Base-by-base conservation (phyloP, 2,329 filamentous ascomycete genomes). In the Cytospora chrysosperma region DNA sequence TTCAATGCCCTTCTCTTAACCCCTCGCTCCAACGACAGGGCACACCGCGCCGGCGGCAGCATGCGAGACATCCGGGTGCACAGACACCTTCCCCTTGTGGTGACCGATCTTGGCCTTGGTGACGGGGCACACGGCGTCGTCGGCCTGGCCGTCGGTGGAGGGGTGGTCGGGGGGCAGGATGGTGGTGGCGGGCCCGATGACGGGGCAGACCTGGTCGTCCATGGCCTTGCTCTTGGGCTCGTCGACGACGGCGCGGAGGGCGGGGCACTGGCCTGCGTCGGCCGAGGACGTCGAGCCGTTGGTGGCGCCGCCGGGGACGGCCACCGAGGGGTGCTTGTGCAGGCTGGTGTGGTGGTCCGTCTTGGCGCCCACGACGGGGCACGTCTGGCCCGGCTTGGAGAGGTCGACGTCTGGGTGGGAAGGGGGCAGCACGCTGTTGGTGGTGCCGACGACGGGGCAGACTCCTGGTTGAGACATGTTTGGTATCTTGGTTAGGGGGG, bases 191-290 rank as follows among this genome's bases (percentile, higher is more conserved):
- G 77, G 75, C 1, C 77, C 77, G 26, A 77, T 75, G 54, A 79
- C 76, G 62, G 77, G 77, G 62, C 77, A 79, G 21, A 79, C 72
- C 50, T 73, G 67, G 69, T 78, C 77, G 68, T 79, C 77, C 75
- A 79, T 76, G 64, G 73, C 72, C 66, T 72, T 70, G 66, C 71
- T 72, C 74, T 78, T 73, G 53, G 72, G 66, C 67, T 78, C 74
- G 68, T 72, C 70, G 60, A 76, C 72, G 50, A 77, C 67, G 64
- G 61, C 68, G 67, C 67, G 69, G 37, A 79, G 68, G 27, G 70
- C 76, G 15, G 77, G 77, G 68, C 77, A 79, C 56, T 72, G 73
- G 56, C 73, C 72, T 19, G 77, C 77, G 61, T 78, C 76, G 47
- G 67, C 67, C 9, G 72, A 64, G 17, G 71, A 70, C 49, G 61